Conservation (phyloP, 2,329 filamentous ascomycete genomes). For the Emericellopsis cladophorae region DNA sequence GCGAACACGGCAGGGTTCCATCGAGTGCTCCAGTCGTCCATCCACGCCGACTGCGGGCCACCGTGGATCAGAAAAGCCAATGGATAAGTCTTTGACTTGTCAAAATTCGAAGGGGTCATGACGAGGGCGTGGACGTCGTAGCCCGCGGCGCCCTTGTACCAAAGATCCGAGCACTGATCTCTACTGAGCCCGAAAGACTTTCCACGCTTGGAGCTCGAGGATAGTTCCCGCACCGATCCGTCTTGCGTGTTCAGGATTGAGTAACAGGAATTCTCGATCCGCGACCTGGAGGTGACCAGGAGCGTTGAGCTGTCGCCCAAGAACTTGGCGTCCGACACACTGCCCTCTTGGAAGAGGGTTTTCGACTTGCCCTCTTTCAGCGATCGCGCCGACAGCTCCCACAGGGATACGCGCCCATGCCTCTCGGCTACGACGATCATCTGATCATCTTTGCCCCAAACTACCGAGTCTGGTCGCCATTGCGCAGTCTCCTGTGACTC, state of each 20-base stretch:
- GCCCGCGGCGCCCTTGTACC: slow-evolving; percentile 51
- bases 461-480: slow-evolving; percentile 38
- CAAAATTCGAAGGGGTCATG: slow-evolving; percentile 54
- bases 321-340: slow-evolving; percentile 37
- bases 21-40: slow-evolving; percentile 63
- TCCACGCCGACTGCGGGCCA: slow-evolving; percentile 68
- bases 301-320: slow-evolving; percentile 36
- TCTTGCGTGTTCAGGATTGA: slow-evolving; percentile 38
- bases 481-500: slow-evolving; percentile 52
- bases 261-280: slow-evolving; percentile 63
- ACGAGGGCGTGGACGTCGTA: slow-evolving; percentile 59
- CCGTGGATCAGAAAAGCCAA: slow-evolving; percentile 73
- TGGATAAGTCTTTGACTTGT: slow-evolving; percentile 61
- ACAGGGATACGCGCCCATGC: slow-evolving; percentile 48
- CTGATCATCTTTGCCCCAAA: slow-evolving; percentile 46
- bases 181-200: slow-evolving; percentile 52
- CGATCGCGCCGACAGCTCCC: slow-evolving; percentile 45
- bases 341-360: slow-evolving; percentile 38
- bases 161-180: slow-evolving; percentile 54
- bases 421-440: slow-evolving; percentile 68
- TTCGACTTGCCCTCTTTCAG: slow-evolving; percentile 32
- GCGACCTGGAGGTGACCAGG: slow-evolving; percentile 54
- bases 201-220: slow-evolving; percentile 54
- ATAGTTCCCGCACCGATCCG: slow-evolving; percentile 30
- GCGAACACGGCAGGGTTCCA: slow-evolving; percentile 84